Base-by-base conservation (phyloP, 345 rosid genomes). In the Ceriops zippeliana region DNA sequence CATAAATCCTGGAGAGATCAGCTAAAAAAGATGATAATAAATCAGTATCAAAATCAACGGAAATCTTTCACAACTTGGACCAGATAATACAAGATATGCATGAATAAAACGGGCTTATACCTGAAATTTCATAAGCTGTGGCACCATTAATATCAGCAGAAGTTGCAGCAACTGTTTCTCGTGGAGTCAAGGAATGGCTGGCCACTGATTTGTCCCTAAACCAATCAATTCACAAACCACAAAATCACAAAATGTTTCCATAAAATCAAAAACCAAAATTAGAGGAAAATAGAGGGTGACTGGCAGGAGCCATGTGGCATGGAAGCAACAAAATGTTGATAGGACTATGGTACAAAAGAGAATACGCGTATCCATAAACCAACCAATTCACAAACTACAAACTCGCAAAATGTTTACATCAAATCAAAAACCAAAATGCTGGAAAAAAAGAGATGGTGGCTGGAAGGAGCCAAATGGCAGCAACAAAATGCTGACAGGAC, bases 121-220 rank as follows among this genome's bases (percentile, higher is more conserved):
- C 71, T 16, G 71, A 73, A 73, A 73, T 52, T 34, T 66, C 76
- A 61, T 22, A 73, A 16, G 71, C 76, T 20, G 62, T 61, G 22
- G 54, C 66, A 15, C 76, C 71, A 1, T 15, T 56, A 38, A 66
- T 67, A 7, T 66, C 62, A 61, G 62, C 67, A 19, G 76, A 73
- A 24, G 20, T 24, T 13, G 66, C 71, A 53, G 53, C 26, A 52
- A 73, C 22, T 26, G 71, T 73, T 52, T 73, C 71, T 15, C 58
- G 28, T 17, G 61, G 34, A 9, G 76, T 66, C 51, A 73, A 65
- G 21, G 76, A 73, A 47, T 73, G 76, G 30, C 76, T 66, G 21
- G 76, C 67, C 1, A 61, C 66, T 11, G 76, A 73, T 73, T 59
- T 66, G 30, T 66, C 67, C 62, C 71, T 73, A 35, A 60, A 66